Percentiles rank a stretch among this genome's conserved stretches.
These are phyloP conservation scores for Chrysopogon serrulatus DNA, from an alignment of 176 grass and related monocot species.

Conservation along the genomic window DNA sequence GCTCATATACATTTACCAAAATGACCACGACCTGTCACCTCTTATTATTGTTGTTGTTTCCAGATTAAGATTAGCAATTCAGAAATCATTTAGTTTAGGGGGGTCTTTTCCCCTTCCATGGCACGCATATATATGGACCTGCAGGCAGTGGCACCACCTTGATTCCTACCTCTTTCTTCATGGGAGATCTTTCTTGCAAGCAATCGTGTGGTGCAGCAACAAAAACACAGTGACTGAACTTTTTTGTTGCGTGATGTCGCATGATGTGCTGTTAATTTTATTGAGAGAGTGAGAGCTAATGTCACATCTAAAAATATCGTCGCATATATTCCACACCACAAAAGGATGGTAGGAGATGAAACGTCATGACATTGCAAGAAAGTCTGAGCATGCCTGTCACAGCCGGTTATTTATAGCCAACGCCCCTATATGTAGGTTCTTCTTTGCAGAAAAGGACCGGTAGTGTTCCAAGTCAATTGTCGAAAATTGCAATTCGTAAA, in stretches of 20 bases:
- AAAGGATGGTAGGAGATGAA: background rate
- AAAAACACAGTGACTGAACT: background rate
- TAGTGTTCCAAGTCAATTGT: background rate
- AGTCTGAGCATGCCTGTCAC: background rate
- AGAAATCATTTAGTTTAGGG: background rate
- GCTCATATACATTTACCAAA: background rate
- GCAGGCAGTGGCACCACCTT: background rate
- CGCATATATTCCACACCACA: background rate
- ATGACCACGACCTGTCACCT: background rate
- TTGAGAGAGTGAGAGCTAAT: background rate
- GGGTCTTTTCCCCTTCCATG: background rate
- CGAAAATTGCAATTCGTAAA: background rate
- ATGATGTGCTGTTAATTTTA: background rate
- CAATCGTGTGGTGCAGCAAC: background rate
- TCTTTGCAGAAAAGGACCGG: background rate
- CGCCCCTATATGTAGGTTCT: background rate
- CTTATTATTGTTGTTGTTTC: too few relatives aligned
- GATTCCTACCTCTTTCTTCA: background rate
- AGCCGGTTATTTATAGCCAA: background rate
- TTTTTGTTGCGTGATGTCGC: background rate
- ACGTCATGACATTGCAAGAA: background rate
- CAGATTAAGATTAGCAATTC: background rate
- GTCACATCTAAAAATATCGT: background rate
- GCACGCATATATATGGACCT: background rate
- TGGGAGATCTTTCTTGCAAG: constrained; percentile 13